Base-by-base conservation (phyloP, 140 eudicot species). In the Senecio squalidus region DNA sequence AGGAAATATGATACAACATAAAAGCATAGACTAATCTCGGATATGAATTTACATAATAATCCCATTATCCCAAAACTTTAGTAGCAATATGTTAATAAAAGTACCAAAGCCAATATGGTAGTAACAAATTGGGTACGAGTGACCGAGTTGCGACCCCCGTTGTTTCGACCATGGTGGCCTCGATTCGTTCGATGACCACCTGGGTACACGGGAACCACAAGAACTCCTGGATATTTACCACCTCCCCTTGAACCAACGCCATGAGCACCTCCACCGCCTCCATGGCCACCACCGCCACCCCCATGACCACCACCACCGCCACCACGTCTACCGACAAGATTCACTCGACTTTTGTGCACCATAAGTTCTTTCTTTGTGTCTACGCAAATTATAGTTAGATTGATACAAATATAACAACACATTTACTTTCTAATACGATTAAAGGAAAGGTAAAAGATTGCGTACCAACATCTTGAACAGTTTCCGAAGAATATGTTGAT, bases 201-300 rank as follows among this genome's bases (percentile, higher is more conserved):
- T 39, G 26, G 39, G 23, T 21, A 5, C 3, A 65, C 40, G 16
- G 71, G 71, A 10, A 65, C 43, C 18, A 52, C 64, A 21, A 13
- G 20, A 15, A 13, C 3, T 10, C 53, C 31, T 14, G 27, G 3
- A 52, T 24, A 36, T 14, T 33, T n/a, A 1, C 54, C 44, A 0
- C 20, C 7, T 39, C 71, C 71, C 6, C 31, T 18, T 0, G 71
- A 28, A 63, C 64, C 70, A 33, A 25, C 25, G 15, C 51, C 28
- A 23, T 13, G 11, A 8, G 9, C 27, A 23, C 55, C 29, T 9
- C 23, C 48, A 1, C 62, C 62, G 4, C 41, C 71, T 2, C 51
- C 62, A 11, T 20, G 34, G 3, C 15, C 17, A 48, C 22, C 47
- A 3, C 25, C 58, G 24, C 57, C 64, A 1, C 24, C 33, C 0